phyloP scores from a whole-genome alignment of 805 yeast species.

The Alloascoidea africana region DNA sequence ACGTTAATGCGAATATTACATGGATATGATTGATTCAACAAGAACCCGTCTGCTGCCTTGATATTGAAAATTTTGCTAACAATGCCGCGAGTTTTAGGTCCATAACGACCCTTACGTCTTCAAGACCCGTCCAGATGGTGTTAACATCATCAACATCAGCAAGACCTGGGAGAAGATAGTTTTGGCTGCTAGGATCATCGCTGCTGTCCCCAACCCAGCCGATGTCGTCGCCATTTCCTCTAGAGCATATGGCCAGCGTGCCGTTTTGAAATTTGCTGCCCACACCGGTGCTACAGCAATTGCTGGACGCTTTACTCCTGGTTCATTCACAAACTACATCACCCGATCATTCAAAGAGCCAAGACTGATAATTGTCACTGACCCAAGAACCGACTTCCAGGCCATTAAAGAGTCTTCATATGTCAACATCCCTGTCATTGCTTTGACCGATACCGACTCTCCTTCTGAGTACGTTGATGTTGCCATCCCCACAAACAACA shows the following conservation, averaged over 20 bases:
- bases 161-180: slow-evolving; percentile 99
- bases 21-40: not conserved
- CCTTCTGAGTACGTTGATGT: slow-evolving; percentile 98
- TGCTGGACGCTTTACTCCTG: slow-evolving; percentile 99
- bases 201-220: slow-evolving; percentile 96
- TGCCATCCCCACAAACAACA: slow-evolving; percentile 99
- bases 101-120: slow-evolving; percentile 94
- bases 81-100: slow-evolving; percentile 48
- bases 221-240: slow-evolving; percentile 98
- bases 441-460: slow-evolving; percentile 95
- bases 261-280: slow-evolving; percentile 97
- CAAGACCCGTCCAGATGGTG: slow-evolving; percentile 99
- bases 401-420: slow-evolving; percentile 99
- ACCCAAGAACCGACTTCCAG: slow-evolving; percentile 99
- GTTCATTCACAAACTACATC: slow-evolving; percentile 99
- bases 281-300: slow-evolving; percentile 99
- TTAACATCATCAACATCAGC: slow-evolving; percentile 93
- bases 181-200: slow-evolving; percentile 98
- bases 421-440: slow-evolving; percentile 99
- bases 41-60: not conserved
- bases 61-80: not conserved
- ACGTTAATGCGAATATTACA: slow-evolving; percentile 1
- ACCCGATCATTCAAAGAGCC: slow-evolving; percentile 99
- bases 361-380: slow-evolving; percentile 97
- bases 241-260: slow-evolving; percentile 99